A percentile compares a stretch with the other conserved stretches of the same genome.
Evolutionary conservation across 106 monocot species (phyloP).

Genomic region (Dendrobium chrysotoxum): DNA sequence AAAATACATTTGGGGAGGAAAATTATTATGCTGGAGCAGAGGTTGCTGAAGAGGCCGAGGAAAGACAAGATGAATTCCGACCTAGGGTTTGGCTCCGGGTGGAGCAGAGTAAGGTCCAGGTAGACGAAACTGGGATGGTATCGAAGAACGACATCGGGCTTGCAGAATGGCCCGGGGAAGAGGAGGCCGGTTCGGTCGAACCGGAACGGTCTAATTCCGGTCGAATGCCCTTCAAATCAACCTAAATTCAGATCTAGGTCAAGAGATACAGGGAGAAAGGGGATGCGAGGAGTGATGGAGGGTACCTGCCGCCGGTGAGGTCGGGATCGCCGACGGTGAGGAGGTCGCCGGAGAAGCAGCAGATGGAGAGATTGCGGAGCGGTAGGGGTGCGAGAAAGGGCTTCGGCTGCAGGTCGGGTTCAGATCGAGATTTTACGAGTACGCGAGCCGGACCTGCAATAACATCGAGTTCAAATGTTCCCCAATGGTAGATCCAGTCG

Average conservation of each 20-base stretch:
- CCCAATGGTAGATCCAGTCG: background rate
- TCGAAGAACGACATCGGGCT: background rate
- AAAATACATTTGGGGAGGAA: background rate
- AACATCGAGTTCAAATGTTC: background rate
- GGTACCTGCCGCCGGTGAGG: background rate
- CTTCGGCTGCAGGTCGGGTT: background rate
- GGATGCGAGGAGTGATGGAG: background rate
- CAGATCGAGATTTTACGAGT: background rate
- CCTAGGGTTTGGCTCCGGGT: background rate
- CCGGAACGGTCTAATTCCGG: conserved; percentile 4
- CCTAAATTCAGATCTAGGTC: conserved; percentile 4
- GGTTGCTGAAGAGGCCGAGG: background rate
- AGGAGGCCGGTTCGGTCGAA: background rate
- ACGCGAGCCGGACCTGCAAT: background rate
- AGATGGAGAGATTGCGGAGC: background rate
- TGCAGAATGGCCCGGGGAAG: background rate
- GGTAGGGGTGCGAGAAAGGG: background rate
- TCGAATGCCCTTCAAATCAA: background rate
- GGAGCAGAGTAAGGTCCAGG: conserved; percentile 1
- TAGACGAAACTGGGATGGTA: background rate
- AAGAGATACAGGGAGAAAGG: background rate
- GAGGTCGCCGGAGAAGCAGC: background rate
- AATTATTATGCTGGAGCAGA: background rate
- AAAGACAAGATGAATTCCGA: background rate
- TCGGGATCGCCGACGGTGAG: background rate